phyloP scores from a whole-genome alignment of 2,329 filamentous ascomycete genomes.

The Cryphonectria carpinicola region DNA sequence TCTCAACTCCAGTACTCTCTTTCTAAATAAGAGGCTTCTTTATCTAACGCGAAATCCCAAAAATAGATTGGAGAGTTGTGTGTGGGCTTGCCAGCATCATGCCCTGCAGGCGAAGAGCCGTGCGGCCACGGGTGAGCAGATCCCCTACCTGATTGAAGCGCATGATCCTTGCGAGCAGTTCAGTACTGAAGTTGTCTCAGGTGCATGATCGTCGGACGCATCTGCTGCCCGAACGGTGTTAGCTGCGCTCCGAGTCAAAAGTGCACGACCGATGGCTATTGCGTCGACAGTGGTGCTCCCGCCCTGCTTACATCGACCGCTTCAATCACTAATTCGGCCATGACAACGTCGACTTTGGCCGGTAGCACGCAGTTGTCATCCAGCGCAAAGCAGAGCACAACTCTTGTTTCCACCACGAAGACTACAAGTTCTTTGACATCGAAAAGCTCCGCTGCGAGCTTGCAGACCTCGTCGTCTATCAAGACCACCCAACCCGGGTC shows the following conservation, averaged over 20 bases:
- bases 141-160: background rate
- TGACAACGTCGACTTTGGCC: background rate
- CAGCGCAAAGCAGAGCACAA: background rate
- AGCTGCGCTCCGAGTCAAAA: background rate
- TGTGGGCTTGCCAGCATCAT: background rate
- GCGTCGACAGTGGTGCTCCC: background rate
- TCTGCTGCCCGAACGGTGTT: background rate
- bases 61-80: background rate
- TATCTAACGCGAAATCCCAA: background rate
- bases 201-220: background rate
- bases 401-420: background rate
- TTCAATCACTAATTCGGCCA: background rate
- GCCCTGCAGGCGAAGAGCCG: background rate
- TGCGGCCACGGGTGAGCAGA: background rate
- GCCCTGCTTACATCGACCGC: background rate
- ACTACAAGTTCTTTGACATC: background rate
- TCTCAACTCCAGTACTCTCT: too few relatives aligned
- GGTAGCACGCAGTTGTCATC: background rate
- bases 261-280: background rate
- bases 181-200: background rate
- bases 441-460: background rate
- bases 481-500: background rate
- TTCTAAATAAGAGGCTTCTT: too few relatives aligned
- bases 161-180: background rate
- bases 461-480: background rate